phyloP scores from a whole-genome alignment of 2,329 filamentous ascomycete genomes.

The Aspergillus quadrilineatus region DNA sequence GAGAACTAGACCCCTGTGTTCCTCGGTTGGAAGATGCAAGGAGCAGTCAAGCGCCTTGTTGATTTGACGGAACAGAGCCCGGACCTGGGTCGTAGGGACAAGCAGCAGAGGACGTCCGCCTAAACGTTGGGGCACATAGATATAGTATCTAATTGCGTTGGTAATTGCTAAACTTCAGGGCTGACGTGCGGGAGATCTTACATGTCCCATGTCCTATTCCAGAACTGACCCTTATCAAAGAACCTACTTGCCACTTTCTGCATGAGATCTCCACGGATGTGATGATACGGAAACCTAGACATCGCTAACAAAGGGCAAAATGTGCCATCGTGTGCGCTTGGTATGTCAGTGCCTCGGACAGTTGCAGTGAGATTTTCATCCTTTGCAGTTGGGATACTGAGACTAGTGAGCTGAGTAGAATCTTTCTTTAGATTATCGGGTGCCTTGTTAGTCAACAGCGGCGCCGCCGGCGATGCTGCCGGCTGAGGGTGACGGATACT shows the following conservation, averaged over 20 bases:
- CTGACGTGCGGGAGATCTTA: conserved; percentile 47
- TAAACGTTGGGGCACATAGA: conserved; percentile 54
- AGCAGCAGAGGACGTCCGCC: conserved; percentile 61
- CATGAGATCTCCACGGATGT: conserved; percentile 33
- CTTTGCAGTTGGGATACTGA: not conserved
- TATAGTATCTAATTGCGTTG: conserved; percentile 59
- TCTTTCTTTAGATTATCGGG: not conserved
- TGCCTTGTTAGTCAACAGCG: not conserved
- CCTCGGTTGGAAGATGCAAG: conserved; percentile 60
- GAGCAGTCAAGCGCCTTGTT: conserved; percentile 54
- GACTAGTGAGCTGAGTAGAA: not conserved
- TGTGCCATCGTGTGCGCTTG: conserved; percentile 19
- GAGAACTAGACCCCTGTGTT: conserved; percentile 50
- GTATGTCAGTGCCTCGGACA: not conserved
- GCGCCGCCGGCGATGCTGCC: not conserved
- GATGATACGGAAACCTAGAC: conserved; percentile 45
- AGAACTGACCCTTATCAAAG: conserved; percentile 47
- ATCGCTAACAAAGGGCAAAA: conserved; percentile 44
- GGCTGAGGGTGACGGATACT: conserved; percentile 11
- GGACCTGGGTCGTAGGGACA: conserved; percentile 65
- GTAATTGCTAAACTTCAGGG: not conserved
- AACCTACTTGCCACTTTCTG: conserved; percentile 38
- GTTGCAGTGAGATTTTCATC: not conserved
- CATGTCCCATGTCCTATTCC: conserved; percentile 70
- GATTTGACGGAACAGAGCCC: conserved; percentile 63